Percentiles rank a stretch among this genome's conserved stretches.
These are phyloP conservation scores for Lizonia empirigonia DNA, from an alignment of 2,329 filamentous ascomycete genomes.

Conservation along the genomic window DNA sequence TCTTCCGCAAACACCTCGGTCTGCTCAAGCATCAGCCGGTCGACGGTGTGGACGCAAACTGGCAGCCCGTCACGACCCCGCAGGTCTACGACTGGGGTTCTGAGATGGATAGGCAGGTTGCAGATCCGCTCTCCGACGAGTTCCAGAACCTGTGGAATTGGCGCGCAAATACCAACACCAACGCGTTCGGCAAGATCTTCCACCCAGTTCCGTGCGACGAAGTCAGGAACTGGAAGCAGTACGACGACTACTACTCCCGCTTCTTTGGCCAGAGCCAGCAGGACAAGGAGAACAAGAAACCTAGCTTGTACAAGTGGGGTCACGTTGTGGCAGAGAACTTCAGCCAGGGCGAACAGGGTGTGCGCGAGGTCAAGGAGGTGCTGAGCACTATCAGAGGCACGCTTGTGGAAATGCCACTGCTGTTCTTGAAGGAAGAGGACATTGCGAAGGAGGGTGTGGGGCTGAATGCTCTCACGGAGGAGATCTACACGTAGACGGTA, in stretches of 20 bases:
- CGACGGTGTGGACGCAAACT: conserved; percentile 64
- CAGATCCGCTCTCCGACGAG: conserved; percentile 71
- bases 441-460: conserved; percentile 81
- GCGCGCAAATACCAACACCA: conserved; percentile 78
- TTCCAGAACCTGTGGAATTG: conserved; percentile 75
- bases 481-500: conserved; percentile 51
- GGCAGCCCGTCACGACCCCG: conserved; percentile 61
- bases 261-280: conserved; percentile 62
- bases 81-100: conserved; percentile 60
- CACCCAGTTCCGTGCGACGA: conserved; percentile 74
- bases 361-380: conserved; percentile 65
- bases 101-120: conserved; percentile 62
- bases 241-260: conserved; percentile 71
- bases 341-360: conserved; percentile 49
- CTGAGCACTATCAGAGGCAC: conserved; percentile 70
- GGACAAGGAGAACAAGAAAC: conserved; percentile 50
- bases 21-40: conserved; percentile 75
- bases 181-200: conserved; percentile 81
- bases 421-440: conserved; percentile 84
- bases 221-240: conserved; percentile 73
- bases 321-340: conserved; percentile 73
- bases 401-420: conserved; percentile 82
- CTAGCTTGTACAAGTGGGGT: conserved; percentile 75
- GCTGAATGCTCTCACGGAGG: conserved; percentile 56
- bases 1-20: conserved; percentile 92